phyloP scores from a whole-genome alignment of 768 basidiomycete species.

The Mycena belliarum region DNA sequence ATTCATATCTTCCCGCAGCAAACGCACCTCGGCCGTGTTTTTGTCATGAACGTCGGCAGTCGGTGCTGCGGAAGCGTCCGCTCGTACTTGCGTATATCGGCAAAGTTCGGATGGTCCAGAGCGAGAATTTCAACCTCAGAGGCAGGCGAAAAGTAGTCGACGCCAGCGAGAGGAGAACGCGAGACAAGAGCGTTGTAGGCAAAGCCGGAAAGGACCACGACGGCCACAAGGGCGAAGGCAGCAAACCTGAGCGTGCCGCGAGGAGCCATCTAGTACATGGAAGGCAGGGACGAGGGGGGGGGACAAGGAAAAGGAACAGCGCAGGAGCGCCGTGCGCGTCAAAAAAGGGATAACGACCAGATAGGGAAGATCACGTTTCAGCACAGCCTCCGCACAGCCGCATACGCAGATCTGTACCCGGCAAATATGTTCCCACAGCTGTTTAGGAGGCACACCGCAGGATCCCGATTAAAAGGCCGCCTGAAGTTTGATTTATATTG shows the following conservation, averaged over 20 bases:
- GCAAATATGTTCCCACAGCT: too few species aligned
- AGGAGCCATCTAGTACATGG: neutral
- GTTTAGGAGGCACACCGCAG: too few species aligned
- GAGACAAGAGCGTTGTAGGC: neutral
- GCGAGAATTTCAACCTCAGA: neutral
- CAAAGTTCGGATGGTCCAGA: slow-evolving; percentile 12
- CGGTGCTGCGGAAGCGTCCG: slow-evolving; percentile 14
- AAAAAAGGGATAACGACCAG: too few species aligned
- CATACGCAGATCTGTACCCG: too few species aligned
- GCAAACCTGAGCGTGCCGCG: neutral
- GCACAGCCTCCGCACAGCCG: too few species aligned
- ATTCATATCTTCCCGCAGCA: neutral
- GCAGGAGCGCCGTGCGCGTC: too few species aligned
- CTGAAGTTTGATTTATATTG: too few species aligned
- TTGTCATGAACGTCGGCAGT: neutral
- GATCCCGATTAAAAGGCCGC: too few species aligned
- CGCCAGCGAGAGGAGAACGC: neutral
- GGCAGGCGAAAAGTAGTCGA: neutral
- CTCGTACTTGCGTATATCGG: slow-evolving; percentile 9
- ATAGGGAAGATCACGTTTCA: too few species aligned
- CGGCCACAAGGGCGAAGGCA: neutral
- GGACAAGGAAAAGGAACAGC: too few species aligned
- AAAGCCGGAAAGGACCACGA: neutral
- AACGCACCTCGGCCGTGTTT: neutral
- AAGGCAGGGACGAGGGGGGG: neutral